Evolutionary conservation across 305 asterid genomes (phyloP).

Genomic region (Striga hermonthica): DNA sequence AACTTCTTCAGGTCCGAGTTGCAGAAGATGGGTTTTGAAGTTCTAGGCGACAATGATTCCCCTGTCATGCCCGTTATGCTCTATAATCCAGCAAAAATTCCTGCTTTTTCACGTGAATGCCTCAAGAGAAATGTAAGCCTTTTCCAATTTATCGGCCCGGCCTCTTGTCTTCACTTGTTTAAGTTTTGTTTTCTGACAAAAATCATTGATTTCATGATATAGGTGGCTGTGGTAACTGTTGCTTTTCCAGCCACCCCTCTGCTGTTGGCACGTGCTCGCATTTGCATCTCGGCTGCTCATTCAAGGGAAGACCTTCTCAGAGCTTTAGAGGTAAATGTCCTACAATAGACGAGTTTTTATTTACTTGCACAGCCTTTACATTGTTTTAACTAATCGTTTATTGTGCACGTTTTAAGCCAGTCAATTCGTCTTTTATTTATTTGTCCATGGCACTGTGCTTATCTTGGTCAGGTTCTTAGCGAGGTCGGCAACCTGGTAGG

Average conservation of each 20-base stretch:
- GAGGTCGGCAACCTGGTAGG: conserved; percentile 58
- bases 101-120: conserved; percentile 96
- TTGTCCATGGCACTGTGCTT: too few relatives aligned
- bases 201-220: conserved; percentile 23
- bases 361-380: neutral
- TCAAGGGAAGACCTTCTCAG: conserved; percentile 80
- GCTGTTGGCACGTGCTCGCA: conserved; percentile 93
- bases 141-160: neutral
- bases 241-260: conserved; percentile 98
- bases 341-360: neutral
- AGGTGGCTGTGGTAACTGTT: conserved; percentile 97
- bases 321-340: conserved; percentile 65
- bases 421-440: too few relatives aligned
- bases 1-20: conserved; percentile 87
- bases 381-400: neutral
- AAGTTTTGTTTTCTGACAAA: neutral
- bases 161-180: neutral
- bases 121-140: conserved; percentile 45
- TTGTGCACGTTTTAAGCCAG: neutral
- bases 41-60: conserved; percentile 95
- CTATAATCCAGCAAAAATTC: conserved; percentile 92
- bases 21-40: conserved; percentile 99
- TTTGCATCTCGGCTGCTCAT: conserved; percentile 94
- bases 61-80: conserved; percentile 99
- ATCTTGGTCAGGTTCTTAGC: conserved; percentile 46